Conservation (phyloP, 1,284 basidiomycete species). For the Pseudozyma tsukubaensis region DNA sequence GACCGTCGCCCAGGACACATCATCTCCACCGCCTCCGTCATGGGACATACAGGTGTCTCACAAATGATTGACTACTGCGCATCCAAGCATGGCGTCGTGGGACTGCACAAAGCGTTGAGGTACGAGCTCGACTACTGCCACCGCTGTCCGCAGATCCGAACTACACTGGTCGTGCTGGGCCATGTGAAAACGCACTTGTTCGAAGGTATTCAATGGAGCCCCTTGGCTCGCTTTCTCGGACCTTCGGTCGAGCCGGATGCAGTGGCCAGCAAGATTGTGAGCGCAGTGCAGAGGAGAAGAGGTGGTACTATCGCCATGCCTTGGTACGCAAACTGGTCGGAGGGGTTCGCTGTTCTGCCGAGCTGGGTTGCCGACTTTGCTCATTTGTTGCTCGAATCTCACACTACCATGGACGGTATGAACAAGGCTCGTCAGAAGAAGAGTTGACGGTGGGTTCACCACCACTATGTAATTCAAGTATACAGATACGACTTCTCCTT, state of each 20-base stretch:
- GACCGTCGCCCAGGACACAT: constrained; percentile 83
- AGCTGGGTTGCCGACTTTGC: constrained; percentile 44
- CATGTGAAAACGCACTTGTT: constrained; percentile 62
- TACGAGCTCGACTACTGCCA: constrained; percentile 62
- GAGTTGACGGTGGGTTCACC: not conserved
- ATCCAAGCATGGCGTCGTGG: constrained; percentile 66
- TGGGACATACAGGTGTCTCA: constrained; percentile 80
- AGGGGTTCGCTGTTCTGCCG: constrained; percentile 48
- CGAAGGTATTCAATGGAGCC: constrained; percentile 33
- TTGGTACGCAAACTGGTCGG: constrained; percentile 59
- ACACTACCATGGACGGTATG: constrained; percentile 41
- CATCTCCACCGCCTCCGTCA: constrained; percentile 77
- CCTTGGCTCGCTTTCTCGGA: constrained; percentile 52
- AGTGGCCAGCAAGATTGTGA: constrained; percentile 49
- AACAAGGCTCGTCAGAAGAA: constrained; percentile 26
- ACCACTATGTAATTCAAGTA: not conserved
- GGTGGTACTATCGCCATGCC: constrained; percentile 52
- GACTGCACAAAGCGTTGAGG: constrained; percentile 64
- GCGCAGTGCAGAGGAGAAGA: constrained; percentile 43
- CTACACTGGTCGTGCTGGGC: constrained; percentile 59
- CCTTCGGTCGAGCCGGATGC: constrained; percentile 45
- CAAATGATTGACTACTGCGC: constrained; percentile 74
- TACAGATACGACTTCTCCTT: not conserved
- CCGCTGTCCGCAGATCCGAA: constrained; percentile 50
- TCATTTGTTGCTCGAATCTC: constrained; percentile 38